These are phyloP conservation scores for Thalassiosira livingstoniorum DNA, from an alignment of 352 stramenopile genomes.

Conservation along the genomic window DNA sequence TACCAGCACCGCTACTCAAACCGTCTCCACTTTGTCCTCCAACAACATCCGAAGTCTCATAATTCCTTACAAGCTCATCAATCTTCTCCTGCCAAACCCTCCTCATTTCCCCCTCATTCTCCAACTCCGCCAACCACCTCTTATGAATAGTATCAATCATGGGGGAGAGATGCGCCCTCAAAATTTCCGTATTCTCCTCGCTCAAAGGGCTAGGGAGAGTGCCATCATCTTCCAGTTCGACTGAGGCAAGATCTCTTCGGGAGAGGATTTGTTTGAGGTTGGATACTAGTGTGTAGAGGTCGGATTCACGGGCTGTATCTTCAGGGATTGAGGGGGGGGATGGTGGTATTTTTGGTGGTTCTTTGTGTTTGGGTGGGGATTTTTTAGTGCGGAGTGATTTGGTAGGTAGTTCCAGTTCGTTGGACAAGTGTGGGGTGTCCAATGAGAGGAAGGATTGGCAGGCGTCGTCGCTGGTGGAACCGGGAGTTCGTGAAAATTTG, in stretches of 20 bases:
- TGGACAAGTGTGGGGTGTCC: neutral
- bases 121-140: neutral
- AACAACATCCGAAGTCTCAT: no score
- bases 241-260: slow-evolving; percentile 18
- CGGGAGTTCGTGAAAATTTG: neutral
- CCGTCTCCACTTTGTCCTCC: no score
- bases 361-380: slow-evolving; percentile 10
- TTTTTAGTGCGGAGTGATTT: neutral
- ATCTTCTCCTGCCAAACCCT: slow-evolving; percentile 28
- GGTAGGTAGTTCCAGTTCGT: slow-evolving; percentile 26
- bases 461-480: neutral
- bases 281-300: slow-evolving; percentile 46
- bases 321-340: slow-evolving; percentile 8
- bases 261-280: slow-evolving; percentile 38
- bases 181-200: slow-evolving; percentile 7
- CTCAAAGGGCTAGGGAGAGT: slow-evolving; percentile 21
- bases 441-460: slow-evolving; percentile 5
- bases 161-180: slow-evolving; percentile 8
- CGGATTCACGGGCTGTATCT: slow-evolving; percentile 50
- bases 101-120: slow-evolving; percentile 11
- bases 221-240: slow-evolving; percentile 14
- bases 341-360: neutral
- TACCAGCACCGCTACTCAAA: neutral
- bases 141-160: slow-evolving; percentile 3
- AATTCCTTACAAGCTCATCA: neutral